Evolutionary conservation across 73 alveolate species (phyloP).

Genomic region (Urostyla sp.): DNA sequence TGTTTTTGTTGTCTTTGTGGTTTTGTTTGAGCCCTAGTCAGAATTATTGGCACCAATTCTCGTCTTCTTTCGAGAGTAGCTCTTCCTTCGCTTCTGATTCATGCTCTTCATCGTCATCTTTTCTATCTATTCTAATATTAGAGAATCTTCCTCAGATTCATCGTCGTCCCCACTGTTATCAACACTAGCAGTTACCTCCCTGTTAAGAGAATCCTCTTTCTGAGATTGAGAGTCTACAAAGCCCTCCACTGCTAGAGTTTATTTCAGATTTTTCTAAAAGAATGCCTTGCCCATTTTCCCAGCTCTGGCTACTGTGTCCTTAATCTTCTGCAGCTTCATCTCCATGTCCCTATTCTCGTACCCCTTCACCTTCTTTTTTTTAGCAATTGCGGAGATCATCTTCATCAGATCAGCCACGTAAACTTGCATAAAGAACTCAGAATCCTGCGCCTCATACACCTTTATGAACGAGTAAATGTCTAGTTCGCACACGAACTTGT

Average conservation of each 20-base stretch:
- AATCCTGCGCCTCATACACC: constrained; percentile 28
- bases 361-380: constrained; percentile 39
- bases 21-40: constrained; percentile 9
- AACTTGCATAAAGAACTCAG: constrained; percentile 30
- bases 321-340: constrained; percentile 25
- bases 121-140: constrained; percentile 2
- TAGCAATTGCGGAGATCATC: constrained; percentile 4
- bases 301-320: constrained; percentile 23
- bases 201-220: background rate
- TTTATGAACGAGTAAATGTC: constrained; percentile 36
- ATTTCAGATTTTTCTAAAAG: background rate
- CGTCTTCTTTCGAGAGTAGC: background rate
- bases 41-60: background rate
- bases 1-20: constrained; percentile 31
- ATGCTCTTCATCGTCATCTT: constrained; percentile 13
- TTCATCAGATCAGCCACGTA: constrained; percentile 25
- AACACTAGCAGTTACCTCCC: constrained; percentile 41
- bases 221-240: background rate
- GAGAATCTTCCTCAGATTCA: constrained; percentile 6
- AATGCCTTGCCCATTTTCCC: constrained; percentile 2
- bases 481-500: constrained; percentile 23
- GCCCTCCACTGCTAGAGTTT: background rate
- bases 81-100: background rate
- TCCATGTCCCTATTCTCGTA: constrained; percentile 50
- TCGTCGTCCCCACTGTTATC: constrained; percentile 18